These are phyloP conservation scores for Brassica cretica DNA, from an alignment of 345 rosid species.

Conservation along the genomic window DNA sequence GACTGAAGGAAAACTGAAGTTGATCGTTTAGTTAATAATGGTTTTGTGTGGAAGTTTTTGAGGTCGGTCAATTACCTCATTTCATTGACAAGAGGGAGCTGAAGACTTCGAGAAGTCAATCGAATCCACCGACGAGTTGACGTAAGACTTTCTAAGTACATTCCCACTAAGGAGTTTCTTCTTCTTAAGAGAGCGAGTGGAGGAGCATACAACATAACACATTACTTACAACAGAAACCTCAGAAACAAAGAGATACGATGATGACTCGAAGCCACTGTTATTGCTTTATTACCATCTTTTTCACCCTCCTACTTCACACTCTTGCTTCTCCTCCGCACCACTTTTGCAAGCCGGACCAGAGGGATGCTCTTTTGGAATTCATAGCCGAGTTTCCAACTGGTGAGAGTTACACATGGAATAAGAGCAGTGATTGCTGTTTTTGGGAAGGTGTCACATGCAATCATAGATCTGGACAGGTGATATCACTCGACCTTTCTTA, in stretches of 20 bases:
- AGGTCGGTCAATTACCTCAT: background rate
- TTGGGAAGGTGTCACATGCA: slow-evolving; percentile 4
- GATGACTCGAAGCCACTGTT: background rate
- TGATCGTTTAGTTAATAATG: background rate
- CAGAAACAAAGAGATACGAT: background rate
- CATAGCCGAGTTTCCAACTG: background rate
- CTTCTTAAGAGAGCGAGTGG: background rate
- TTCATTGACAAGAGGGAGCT: background rate
- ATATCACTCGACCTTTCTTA: background rate
- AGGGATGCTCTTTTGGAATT: slow-evolving; percentile 18
- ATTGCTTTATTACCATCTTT: slow-evolving; percentile 2
- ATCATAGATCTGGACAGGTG: slow-evolving; percentile 6
- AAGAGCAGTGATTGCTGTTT: slow-evolving; percentile 17
- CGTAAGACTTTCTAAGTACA: background rate
- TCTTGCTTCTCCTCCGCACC: background rate
- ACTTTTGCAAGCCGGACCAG: slow-evolving; percentile 18
- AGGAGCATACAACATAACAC: background rate
- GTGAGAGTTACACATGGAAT: slow-evolving; percentile 10
- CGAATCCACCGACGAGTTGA: background rate
- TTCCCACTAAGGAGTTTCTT: background rate
- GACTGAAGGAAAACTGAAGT: background rate
- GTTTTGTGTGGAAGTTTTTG: background rate
- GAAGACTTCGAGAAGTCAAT: background rate
- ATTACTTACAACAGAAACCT: background rate
- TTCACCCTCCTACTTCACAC: background rate